Evolutionary conservation across 768 basidiomycete species (phyloP).

Genomic region (Tylopilus sp.): DNA sequence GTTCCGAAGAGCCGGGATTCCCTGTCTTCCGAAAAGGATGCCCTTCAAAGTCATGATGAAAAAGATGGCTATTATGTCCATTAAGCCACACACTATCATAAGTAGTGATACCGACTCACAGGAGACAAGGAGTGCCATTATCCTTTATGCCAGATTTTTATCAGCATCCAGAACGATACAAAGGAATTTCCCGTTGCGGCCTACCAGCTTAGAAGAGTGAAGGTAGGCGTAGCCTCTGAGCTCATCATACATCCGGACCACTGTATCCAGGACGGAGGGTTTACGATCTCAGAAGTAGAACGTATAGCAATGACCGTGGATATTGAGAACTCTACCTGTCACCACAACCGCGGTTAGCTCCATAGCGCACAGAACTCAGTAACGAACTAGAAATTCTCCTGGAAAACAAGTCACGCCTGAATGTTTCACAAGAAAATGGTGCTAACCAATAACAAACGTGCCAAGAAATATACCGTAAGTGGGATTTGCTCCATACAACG

Average conservation of each 20-base stretch:
- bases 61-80: conserved; percentile 11
- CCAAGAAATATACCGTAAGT: conserved; percentile 2
- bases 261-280: conserved; percentile 15
- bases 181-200: neutral
- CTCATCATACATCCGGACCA: conserved; percentile 15
- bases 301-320: conserved; percentile 14
- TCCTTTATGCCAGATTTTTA: conserved; percentile 7
- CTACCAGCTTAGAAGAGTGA: conserved; percentile 24
- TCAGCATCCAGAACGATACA: neutral
- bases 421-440: neutral
- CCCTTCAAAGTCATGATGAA: conserved; percentile 16
- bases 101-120: conserved; percentile 8
- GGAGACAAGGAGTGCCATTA: conserved; percentile 15
- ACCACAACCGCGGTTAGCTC: no score
- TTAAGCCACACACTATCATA: neutral
- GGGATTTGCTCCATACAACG: conserved; percentile 7
- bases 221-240: conserved; percentile 7
- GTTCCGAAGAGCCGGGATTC: neutral
- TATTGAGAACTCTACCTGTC: conserved; percentile 17
- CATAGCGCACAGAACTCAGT: neutral
- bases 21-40: neutral
- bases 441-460: conserved; percentile 18
- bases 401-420: neutral
- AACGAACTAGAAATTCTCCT: conserved; percentile 21
- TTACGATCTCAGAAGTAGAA: conserved; percentile 7